A percentile compares a stretch with the other conserved stretches of the same genome.
Conservation (phyloP, 169 alveolate genomes). For the Plasmodium gallinaceum region DNA sequence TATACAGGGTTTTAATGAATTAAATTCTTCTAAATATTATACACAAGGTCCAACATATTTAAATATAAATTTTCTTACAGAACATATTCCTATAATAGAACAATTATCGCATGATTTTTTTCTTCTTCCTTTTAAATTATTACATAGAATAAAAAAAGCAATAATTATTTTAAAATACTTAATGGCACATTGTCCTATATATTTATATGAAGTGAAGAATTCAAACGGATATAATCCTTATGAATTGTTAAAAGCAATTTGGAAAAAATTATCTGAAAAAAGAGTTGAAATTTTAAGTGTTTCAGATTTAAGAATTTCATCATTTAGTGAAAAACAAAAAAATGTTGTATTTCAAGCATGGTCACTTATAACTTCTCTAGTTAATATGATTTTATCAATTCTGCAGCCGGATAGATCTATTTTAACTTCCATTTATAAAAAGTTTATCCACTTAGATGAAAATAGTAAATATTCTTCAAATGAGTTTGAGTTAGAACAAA, state of each 20-base stretch:
- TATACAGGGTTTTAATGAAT: slow-evolving; percentile 16
- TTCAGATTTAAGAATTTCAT: slow-evolving; percentile 29
- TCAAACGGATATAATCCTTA: slow-evolving; percentile 37
- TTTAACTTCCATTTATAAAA: slow-evolving; percentile 53
- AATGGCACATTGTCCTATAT: slow-evolving; percentile 27
- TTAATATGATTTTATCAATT: slow-evolving; percentile 15
- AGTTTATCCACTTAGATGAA: neutral
- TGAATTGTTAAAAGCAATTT: slow-evolving; percentile 36
- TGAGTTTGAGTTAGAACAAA: neutral
- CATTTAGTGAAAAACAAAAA: slow-evolving; percentile 39
- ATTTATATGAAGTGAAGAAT: slow-evolving; percentile 37
- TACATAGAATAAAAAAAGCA: slow-evolving; percentile 65
- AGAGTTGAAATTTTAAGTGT: slow-evolving; percentile 19
- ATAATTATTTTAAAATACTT: slow-evolving; percentile 35
- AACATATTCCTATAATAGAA: slow-evolving; percentile 36
- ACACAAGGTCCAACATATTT: slow-evolving; percentile 13
- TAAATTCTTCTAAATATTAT: slow-evolving; percentile 16
- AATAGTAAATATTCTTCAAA: neutral
- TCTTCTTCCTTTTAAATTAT: slow-evolving; percentile 48
- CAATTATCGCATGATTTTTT: slow-evolving; percentile 30
- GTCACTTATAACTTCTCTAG: slow-evolving; percentile 54
- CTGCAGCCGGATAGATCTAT: slow-evolving; percentile 42
- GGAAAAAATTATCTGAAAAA: slow-evolving; percentile 43
- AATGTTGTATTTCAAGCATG: slow-evolving; percentile 50
- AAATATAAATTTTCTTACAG: slow-evolving; percentile 9